phyloP scores from a whole-genome alignment of 2,329 filamentous ascomycete genomes.

The Penicillium sp. region DNA sequence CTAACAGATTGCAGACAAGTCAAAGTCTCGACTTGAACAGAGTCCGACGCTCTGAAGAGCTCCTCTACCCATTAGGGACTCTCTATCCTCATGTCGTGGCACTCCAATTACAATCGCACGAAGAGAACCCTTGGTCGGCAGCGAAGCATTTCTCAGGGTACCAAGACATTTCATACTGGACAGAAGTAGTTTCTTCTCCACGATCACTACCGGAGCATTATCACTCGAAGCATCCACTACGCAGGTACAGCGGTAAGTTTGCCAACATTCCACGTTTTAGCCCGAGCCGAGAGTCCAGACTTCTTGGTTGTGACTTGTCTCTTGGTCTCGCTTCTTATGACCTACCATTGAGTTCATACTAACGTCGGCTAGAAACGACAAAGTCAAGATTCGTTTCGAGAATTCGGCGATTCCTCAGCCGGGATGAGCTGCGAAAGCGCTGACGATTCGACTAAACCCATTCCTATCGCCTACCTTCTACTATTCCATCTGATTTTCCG shows the following conservation, averaged over 20 bases:
- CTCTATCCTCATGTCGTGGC: constrained; percentile 46
- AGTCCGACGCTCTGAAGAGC: constrained; percentile 34
- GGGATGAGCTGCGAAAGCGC: constrained; percentile 37
- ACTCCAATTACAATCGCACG: constrained; percentile 37
- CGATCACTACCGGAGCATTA: constrained; percentile 30
- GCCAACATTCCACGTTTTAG: not conserved
- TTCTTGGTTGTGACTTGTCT: not conserved
- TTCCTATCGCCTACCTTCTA: not conserved
- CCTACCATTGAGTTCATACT: constrained; percentile 18
- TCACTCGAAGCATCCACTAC: constrained; percentile 23
- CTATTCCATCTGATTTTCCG: not conserved
- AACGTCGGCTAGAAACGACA: constrained; percentile 30
- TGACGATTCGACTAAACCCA: constrained; percentile 25
- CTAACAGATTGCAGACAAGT: constrained; percentile 28
- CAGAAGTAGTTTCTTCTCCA: constrained; percentile 36
- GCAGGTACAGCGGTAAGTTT: constrained; percentile 35
- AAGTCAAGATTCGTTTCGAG: constrained; percentile 37
- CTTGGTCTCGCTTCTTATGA: constrained; percentile 14
- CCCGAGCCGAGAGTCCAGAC: not conserved
- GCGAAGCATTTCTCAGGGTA: constrained; percentile 37
- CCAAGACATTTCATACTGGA: constrained; percentile 37
- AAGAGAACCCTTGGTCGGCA: constrained; percentile 31
- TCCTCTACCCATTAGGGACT: constrained; percentile 37
- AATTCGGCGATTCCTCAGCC: constrained; percentile 38
- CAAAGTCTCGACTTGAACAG: constrained; percentile 33